Base-by-base conservation (phyloP, 1,139 yeast genomes). In the Candida smagusa region DNA sequence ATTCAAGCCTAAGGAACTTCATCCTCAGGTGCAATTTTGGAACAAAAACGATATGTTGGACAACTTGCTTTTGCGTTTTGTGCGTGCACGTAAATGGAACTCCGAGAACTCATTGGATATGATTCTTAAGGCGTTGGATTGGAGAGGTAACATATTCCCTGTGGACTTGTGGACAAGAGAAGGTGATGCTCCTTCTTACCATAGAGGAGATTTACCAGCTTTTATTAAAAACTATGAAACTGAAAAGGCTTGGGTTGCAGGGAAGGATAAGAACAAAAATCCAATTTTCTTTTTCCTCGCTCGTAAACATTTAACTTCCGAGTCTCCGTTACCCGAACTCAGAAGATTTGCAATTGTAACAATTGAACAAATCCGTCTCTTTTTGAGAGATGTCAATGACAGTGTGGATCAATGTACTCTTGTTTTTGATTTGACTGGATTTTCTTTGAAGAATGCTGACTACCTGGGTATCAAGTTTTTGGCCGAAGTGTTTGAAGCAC, bases 401-500 rank as follows among this genome's bases (percentile, higher is more conserved):
- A 60, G 66, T 4, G 61, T 57, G 28, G 74, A 70, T 44, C 61
- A 62, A 25, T 58, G 65, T 40, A 60, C 71, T 5, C 56, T 70
- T 50, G 60, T 71, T 27, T 71, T 71, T 47, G 77, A 71, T 48
- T 62, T 70, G 54, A 65, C 72, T 12, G 76, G 74, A 7, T 71
- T 71, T 43, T 59, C 73, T 4, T 61, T 71, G 53, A 66, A 67
- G 46, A 71, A 70, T 47, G 72, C 74, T 28, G 77, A 71, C 50
- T 61, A 65, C 44, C 61, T 63, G 31, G 61, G 73, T 9, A 64
- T 69, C 41, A 70, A 70, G 48, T 71, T 70, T 40, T 59, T 71
- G 45, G 71, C 72, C 21, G 69, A 65, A 37, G 65, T 63, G 27
- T 68, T 71, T 44, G 75, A 70, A 52, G 74, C 75, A 7, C 72